A percentile compares a stretch with the other conserved stretches of the same genome.
Evolutionary conservation across 2,329 filamentous ascomycete genomes (phyloP).

Genomic region (Talaromyces rugulosus): DNA sequence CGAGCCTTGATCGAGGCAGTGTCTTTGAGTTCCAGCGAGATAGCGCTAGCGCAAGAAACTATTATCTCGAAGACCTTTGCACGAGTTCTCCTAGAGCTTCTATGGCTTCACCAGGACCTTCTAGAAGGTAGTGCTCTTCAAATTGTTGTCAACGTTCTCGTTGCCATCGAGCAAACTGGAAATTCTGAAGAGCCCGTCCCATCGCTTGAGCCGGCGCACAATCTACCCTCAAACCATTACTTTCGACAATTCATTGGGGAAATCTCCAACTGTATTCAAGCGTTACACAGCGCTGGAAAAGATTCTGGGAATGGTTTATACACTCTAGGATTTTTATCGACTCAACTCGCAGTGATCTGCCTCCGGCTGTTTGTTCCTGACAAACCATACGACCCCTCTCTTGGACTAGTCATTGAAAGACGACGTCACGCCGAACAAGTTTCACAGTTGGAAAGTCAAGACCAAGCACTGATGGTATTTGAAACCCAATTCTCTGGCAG

Average conservation of each 20-base stretch:
- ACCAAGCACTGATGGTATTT: conserved; percentile 61
- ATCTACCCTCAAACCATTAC: conserved; percentile 26
- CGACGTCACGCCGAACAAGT: conserved; percentile 56
- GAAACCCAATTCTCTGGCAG: conserved; percentile 66
- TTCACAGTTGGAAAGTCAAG: conserved; percentile 51
- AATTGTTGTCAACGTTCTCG: conserved; percentile 20
- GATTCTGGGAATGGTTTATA: conserved; percentile 21
- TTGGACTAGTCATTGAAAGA: conserved; percentile 60
- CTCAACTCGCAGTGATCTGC: conserved; percentile 68
- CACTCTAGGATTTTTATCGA: conserved; percentile 61
- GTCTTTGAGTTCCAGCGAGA: conserved; percentile 45
- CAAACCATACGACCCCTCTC: conserved; percentile 75
- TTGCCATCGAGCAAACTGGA: conserved; percentile 21
- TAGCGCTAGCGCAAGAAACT: conserved; percentile 49
- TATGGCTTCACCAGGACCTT: conserved; percentile 31
- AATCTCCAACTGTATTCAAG: conserved; percentile 24
- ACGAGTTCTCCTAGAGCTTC: conserved; percentile 28
- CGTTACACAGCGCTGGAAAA: conserved; percentile 17
- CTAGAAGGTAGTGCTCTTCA: conserved; percentile 8
- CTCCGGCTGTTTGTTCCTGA: conserved; percentile 82
- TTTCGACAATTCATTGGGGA: conserved; percentile 31
- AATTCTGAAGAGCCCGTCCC: conserved; percentile 13
- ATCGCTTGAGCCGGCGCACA: conserved; percentile 17
- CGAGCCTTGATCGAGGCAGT: conserved; percentile 57
- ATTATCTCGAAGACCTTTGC: conserved; percentile 49